Evolutionary conservation across 2,329 filamentous ascomycete genomes (phyloP), one percentile per base, ranked within the genome.

Genomic region (Aspergillus latus): DNA sequence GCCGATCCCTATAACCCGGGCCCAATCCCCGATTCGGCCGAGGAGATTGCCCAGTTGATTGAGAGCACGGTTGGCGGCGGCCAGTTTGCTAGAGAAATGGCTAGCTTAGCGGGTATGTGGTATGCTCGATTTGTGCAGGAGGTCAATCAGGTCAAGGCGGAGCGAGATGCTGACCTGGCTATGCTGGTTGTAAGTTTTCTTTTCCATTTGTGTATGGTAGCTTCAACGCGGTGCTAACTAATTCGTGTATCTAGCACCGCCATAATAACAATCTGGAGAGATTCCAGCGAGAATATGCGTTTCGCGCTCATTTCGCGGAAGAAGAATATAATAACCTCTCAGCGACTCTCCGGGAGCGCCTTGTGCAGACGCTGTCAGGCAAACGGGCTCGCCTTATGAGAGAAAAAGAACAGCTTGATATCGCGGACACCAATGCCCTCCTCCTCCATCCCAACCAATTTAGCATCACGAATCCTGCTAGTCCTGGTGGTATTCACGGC

Each of bases 61-160:
- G 78, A 81, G 59, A 78, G 82, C 56, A 80, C 83, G 54, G 76
- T 78, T 37, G 79, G 81, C 50, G 78, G 78, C 9, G 83, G 75
- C 82, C 84, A 67, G 74, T 89, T 68, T 70, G 90, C 88, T 52
- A 88, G 89, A 76, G 91, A 87, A 64, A 84, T 83, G 69, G 76
- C 79, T 43, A 80, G 80, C 32, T 72, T 84, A 64, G 82, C 91
- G 34, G 94, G 94, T 1, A 90, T 87, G 66, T 85, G 88, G 68
- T 97, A 96, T 72, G 83, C 88, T 57, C 86, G 90, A 64, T 97
- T 95, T 77, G 85, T 94, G 16, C 85, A 90, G 63, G 86, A 93
- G 59, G 84, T 97, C 52, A 95, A 97, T 70, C 88, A 95, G 72
- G 83, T 91, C 6, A 86, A 96, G 63, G 92, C 97, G 74, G 84